Base-by-base conservation (phyloP, 495 filamentous ascomycete genomes). In the Tuber umbilicatum region DNA sequence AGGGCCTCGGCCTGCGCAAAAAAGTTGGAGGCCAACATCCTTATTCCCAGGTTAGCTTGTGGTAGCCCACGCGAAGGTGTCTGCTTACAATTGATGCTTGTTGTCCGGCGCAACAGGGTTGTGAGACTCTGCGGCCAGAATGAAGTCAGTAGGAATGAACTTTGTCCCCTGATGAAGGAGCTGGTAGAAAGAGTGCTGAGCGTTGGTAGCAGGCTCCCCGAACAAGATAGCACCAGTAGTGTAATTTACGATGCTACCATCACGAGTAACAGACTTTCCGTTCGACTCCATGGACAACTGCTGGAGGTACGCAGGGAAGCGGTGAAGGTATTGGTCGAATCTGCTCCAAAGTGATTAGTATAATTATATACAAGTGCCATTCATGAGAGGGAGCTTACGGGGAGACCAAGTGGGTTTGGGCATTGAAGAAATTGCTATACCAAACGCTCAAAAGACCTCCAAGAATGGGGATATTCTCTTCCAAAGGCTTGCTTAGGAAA, bases 201-300 rank as follows among this genome's bases (percentile, higher is more conserved):
- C 95, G 83, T 99, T 99, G 84, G 95, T 99, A 83, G 94, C 95
- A 72, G 95, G 95, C 87, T 98, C 95, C 81, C 95, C 95, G 84
- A 99, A 99, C 72, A 99, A 86, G 84, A 99, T 92, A 35, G 95
- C 88, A 38, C 92, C 95, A 23, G 95, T 99, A 71, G 94, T 97
- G 87, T 98, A 98, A 84, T 97, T 96, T 83, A 97, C 94, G 70
- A 96, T 92, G 67, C 93, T 88, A 75, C 93, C 94, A 75, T 89
- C 89, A 70, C 94, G 93, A 75, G 95, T 97, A 84, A 98, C 93
- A 73, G 93, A 92, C 88, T 99, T 99, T 81, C 95, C 95, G 85
- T 99, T 99, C 80, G 96, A 98, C 86, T 99, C 95, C 95, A 99
- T 99, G 77, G 94, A 98, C 69, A 99, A 88, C 85, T 99, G 95